Percentiles rank a stretch among this genome's conserved stretches.
These are phyloP conservation scores for Psilocybe cyanescens DNA, from an alignment of 768 basidiomycete genomes.

Conservation along the genomic window DNA sequence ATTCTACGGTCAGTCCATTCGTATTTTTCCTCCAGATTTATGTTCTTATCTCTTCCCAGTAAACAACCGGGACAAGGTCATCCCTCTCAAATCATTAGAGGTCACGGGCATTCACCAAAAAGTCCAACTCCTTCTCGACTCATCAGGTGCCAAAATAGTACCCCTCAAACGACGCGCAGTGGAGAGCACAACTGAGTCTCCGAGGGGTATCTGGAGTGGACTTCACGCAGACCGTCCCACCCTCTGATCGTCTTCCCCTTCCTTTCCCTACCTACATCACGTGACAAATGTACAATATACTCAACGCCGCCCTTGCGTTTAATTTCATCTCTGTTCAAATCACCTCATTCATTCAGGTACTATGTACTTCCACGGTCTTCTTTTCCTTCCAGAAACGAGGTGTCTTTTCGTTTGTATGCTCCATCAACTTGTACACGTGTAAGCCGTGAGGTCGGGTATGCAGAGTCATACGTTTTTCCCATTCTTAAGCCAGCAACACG, in stretches of 20 bases:
- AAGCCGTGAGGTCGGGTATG: constrained; percentile 43
- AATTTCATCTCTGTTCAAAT: constrained; percentile 32
- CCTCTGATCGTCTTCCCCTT: constrained; percentile 33
- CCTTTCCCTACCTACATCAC: constrained; percentile 27
- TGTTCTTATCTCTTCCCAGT: constrained; percentile 45
- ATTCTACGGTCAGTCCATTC: constrained; percentile 67
- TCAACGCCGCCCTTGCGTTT: constrained; percentile 22
- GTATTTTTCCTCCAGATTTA: constrained; percentile 15
- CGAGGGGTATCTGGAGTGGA: constrained; percentile 91
- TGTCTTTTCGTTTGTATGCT: constrained; percentile 33
- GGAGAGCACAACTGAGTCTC: constrained; percentile 77
- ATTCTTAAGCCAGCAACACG: constrained; percentile 17
- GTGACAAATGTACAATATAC: constrained; percentile 33
- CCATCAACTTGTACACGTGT: constrained; percentile 46
- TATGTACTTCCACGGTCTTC: constrained; percentile 27
- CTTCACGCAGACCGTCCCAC: constrained; percentile 75
- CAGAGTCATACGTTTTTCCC: constrained; percentile 21
- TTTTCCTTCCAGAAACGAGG: constrained; percentile 33
- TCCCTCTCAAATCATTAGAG: constrained; percentile 77
- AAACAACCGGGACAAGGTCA: constrained; percentile 88
- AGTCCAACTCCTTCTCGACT: constrained; percentile 81
- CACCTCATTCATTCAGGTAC: constrained; percentile 27
- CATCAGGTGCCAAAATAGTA: constrained; percentile 86
- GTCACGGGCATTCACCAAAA: constrained; percentile 77
- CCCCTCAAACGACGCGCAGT: constrained; percentile 77